Evolutionary conservation across 306 rosid species (phyloP).

Genomic region (Lathyrus tuberosus): DNA sequence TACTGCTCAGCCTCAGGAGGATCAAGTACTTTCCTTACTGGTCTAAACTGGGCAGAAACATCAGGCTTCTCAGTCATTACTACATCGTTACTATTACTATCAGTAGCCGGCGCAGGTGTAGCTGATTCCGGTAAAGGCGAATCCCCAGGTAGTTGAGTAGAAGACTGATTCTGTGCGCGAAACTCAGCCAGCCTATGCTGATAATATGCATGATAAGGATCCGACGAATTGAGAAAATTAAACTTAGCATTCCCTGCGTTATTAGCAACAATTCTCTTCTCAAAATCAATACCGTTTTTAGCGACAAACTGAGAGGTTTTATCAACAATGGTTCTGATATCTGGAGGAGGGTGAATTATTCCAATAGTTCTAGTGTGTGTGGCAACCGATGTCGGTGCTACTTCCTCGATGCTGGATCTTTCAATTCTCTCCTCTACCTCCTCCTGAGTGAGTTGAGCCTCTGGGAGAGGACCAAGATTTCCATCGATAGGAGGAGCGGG

Average conservation of each 20-base stretch:
- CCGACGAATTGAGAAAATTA: conserved; percentile 67
- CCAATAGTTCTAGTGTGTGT: conserved; percentile 92
- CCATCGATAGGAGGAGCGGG: conserved; percentile 89
- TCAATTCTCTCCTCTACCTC: conserved; percentile 47
- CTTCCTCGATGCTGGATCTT: conserved; percentile 43
- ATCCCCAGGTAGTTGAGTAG: conserved; percentile 56
- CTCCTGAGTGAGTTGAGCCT: conserved; percentile 53
- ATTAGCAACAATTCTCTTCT: conserved; percentile 83
- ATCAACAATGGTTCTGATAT: conserved; percentile 87
- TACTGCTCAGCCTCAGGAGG: conserved; percentile 96
- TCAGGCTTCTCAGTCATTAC: conserved; percentile 55
- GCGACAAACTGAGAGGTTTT: conserved; percentile 89
- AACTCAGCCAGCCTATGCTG: conserved; percentile 85
- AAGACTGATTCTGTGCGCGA: conserved; percentile 76
- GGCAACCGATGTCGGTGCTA: conserved; percentile 54
- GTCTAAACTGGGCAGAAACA: conserved; percentile 69
- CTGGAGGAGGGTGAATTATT: conserved; percentile 90
- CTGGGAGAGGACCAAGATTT: conserved; percentile 64
- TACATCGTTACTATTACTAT: conserved; percentile 56
- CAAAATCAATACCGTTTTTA: conserved; percentile 87
- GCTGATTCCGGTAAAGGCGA: conserved; percentile 45
- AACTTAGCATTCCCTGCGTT: conserved; percentile 83
- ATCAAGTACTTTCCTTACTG: conserved; percentile 70
- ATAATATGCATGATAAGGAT: conserved; percentile 91
- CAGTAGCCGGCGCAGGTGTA: conserved; percentile 46